phyloP scores from a whole-genome alignment of 768 basidiomycete species.

The Podaxis mareebaensis region DNA sequence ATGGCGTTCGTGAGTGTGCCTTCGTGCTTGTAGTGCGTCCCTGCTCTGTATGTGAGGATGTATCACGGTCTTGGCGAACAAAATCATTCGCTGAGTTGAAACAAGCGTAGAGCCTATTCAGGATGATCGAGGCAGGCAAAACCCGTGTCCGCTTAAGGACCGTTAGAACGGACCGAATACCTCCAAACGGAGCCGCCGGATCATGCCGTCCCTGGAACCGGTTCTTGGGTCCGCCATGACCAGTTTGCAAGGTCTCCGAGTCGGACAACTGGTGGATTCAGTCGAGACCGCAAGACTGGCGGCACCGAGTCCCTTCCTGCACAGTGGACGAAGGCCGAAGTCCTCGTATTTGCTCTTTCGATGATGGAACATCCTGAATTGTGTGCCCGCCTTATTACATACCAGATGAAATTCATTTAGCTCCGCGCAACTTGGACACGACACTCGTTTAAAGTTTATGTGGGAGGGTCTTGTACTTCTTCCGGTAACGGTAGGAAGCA shows the following conservation, averaged over 20 bases:
- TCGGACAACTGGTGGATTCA: background rate
- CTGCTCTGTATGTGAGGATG: background rate
- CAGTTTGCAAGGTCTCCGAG: slow-evolving; percentile 4
- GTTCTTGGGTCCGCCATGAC: background rate
- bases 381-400: background rate
- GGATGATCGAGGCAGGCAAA: background rate
- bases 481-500: background rate
- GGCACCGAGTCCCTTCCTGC: slow-evolving; percentile 4
- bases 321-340: background rate
- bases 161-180: background rate
- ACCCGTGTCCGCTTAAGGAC: background rate
- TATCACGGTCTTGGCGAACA: background rate
- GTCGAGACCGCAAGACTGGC: background rate
- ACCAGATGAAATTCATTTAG: background rate
- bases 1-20: background rate
- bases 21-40: background rate
- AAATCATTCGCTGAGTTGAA: slow-evolving; percentile 2
- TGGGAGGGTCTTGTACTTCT: background rate
- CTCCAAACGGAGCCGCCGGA: slow-evolving; percentile 8
- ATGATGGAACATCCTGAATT: background rate
- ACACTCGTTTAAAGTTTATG: background rate
- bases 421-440: background rate
- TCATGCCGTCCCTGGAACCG: background rate
- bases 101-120: background rate
- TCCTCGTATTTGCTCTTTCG: background rate